These are phyloP conservation scores for Colletotrichum scovillei DNA, from an alignment of 2,329 filamentous ascomycete genomes.

Conservation along the genomic window DNA sequence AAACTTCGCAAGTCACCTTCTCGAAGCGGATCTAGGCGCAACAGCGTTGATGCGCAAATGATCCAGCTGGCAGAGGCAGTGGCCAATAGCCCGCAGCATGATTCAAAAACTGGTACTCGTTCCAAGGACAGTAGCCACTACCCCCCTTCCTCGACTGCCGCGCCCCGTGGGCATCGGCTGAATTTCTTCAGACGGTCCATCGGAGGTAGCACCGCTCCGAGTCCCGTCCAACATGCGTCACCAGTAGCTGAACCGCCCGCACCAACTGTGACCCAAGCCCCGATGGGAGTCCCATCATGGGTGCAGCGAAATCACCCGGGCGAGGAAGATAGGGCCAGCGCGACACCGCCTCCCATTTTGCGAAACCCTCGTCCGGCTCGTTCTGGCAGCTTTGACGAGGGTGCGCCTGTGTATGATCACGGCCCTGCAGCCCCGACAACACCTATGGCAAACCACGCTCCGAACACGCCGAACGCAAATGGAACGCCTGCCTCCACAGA, in stretches of 20 bases:
- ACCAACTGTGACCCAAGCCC: conserved; percentile 4
- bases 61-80: conserved; percentile 40
- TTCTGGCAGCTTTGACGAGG: conserved; percentile 35
- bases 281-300: conserved; percentile 55
- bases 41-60: conserved; percentile 46
- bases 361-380: conserved; percentile 48
- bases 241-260: conserved; percentile 35
- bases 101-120: conserved; percentile 42
- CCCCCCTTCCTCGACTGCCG: conserved; percentile 60
- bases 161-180: conserved; percentile 56
- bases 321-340: conserved; percentile 58
- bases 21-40: conserved; percentile 38
- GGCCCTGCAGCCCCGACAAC: conserved; percentile 1
- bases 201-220: conserved; percentile 45
- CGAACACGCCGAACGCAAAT: conserved; percentile 8
- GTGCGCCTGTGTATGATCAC: conserved; percentile 15
- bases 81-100: conserved; percentile 37
- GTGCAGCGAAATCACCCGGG: conserved; percentile 46
- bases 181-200: conserved; percentile 65
- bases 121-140: conserved; percentile 52
- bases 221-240: conserved; percentile 38
- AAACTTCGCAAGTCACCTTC: conserved; percentile 42
- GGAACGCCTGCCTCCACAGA: conserved; percentile 10
- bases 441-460: neutral
- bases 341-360: conserved; percentile 68